Conservation (phyloP, 306 rosid genomes). For the Acacia melanoxylon region DNA sequence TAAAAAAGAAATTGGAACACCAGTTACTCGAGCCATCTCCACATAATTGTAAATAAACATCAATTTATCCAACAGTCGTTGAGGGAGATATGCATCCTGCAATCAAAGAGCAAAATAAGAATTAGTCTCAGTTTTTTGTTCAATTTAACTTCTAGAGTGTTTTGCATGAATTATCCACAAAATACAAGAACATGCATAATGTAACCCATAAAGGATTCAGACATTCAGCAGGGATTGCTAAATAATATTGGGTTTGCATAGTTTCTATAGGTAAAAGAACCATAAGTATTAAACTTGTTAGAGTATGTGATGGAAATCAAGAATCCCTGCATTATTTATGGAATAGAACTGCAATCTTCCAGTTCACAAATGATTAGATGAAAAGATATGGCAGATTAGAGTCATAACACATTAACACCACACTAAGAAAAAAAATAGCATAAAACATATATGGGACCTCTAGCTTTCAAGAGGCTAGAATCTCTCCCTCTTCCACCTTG, state of each 20-base stretch:
- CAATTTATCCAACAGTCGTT: constrained; percentile 90
- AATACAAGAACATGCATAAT: neutral
- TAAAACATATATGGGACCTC: too few species aligned
- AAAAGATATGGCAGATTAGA: neutral
- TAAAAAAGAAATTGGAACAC: constrained; percentile 95
- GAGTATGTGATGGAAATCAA: neutral
- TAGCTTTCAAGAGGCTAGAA: neutral
- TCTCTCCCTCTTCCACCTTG: neutral
- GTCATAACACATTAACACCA: too few species aligned
- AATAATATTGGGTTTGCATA: constrained; percentile 15
- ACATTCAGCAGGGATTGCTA: neutral
- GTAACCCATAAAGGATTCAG: neutral
- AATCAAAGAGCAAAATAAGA: constrained; percentile 24
- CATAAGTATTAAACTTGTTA: constrained; percentile 9
- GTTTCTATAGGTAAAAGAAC: constrained; percentile 2
- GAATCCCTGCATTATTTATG: neutral
- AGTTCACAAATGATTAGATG: neutral
- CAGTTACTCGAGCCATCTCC: constrained; percentile 99
- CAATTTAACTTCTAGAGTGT: neutral
- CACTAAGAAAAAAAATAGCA: too few species aligned
- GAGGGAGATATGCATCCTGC: constrained; percentile 99
- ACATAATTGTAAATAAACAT: constrained; percentile 95
- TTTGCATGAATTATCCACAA: neutral
- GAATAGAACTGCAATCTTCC: neutral
- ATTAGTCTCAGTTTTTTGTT: neutral